Base-by-base conservation (phyloP, 148 eudicot genomes). In the Rhododendron henanense region DNA sequence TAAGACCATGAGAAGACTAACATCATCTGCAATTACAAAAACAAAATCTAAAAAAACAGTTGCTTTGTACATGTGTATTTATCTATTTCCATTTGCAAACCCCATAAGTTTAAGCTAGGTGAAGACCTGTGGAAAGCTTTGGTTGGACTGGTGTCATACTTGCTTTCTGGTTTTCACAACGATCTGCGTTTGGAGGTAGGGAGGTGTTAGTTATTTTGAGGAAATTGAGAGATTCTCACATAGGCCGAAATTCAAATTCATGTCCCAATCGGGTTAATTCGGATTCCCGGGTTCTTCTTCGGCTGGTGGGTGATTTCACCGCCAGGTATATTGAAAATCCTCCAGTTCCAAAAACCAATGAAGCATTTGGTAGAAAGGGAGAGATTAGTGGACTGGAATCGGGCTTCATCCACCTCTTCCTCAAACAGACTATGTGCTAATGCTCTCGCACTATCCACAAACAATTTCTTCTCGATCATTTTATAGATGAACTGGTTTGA, bases 1-100 rank as follows among this genome's bases (percentile, higher is more conserved):
- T 76, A 95, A 85, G 4, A 96, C 91, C 93, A 96, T 91, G 25
- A 95, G 87, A 51, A 96, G 88, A 84, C 98, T 95, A 39, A 96
- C 98, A 83, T 96, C 99, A 81, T 96, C 99, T 96, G 94, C 86
- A 84, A 91, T 77, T 47, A 86, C 35, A 48, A 16, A 21, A 3
- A 71, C 9, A 73, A 80, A 87, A 53, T 53, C 53, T 10, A 14
- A 53, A 14, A 53, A 53, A 53, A 13, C 57, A 33, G 35, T 69
- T 53, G 23, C 10, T 59, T 2, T 53, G 78, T n/a, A 44, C 51
- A 25, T 28, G 25, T 28, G 10, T 51, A 10, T 33, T 53, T 53
- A 81, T 44, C 81, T 11, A 31, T 55, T 14, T 67, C 8, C 21
- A 37, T 9, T 28, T 13, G 13, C 16, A 81, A 16, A 28, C 16